Evolutionary conservation across 2,329 filamentous ascomycete species (phyloP).

Genomic region (Neofusicoccum umdonicola): DNA sequence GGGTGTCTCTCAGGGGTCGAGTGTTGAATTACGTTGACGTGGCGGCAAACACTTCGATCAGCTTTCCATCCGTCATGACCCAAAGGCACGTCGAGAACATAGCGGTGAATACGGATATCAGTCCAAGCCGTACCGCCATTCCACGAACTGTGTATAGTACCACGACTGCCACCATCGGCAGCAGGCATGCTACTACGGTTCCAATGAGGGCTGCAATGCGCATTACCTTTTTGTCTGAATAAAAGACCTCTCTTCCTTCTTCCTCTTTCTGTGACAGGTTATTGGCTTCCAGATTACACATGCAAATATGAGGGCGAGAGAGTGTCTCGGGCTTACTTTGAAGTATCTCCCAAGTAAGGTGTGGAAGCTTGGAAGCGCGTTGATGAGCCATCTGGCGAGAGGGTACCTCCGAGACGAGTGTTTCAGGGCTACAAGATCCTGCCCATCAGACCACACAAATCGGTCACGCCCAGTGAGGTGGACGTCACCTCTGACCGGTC

Average conservation of each 20-base stretch:
- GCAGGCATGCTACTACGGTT: background rate
- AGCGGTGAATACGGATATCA: background rate
- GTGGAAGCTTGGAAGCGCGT: background rate
- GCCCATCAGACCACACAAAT: background rate
- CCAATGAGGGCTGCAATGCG: background rate
- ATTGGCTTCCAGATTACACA: background rate
- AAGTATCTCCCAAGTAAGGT: background rate
- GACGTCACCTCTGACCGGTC: background rate
- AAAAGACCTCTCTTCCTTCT: background rate
- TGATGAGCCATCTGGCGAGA: background rate
- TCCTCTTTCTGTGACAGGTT: background rate
- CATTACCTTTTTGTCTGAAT: background rate
- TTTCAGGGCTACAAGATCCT: background rate
- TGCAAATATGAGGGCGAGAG: no score
- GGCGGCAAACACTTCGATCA: slow-evolving; percentile 2
- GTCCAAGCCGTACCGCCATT: background rate
- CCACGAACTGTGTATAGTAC: background rate
- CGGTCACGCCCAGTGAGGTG: background rate
- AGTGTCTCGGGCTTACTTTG: background rate
- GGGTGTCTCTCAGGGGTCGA: background rate
- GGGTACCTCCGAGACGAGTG: background rate
- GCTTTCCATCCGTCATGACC: background rate
- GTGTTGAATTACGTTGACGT: background rate
- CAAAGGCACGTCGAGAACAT: background rate
- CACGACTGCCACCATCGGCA: background rate